Evolutionary conservation across 805 yeast genomes (phyloP).

Genomic region (Candida chilensis): DNA sequence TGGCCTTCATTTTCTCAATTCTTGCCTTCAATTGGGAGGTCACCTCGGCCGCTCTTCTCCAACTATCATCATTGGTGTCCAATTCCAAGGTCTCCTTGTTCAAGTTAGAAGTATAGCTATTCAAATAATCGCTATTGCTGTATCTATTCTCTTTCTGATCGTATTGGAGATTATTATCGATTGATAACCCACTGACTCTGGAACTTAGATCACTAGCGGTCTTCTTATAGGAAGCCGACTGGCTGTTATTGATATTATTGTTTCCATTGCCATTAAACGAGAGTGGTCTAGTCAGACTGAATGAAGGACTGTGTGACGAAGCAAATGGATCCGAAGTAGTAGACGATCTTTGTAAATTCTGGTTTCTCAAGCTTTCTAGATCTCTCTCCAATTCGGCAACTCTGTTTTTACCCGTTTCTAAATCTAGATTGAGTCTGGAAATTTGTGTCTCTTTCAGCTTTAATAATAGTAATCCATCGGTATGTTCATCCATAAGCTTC

Average conservation of each 20-base stretch:
- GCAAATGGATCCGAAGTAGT: too few relatives aligned
- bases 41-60: conserved; percentile 88
- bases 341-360: too few relatives aligned
- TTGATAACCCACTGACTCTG: conserved; percentile 20
- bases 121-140: conserved; percentile 7
- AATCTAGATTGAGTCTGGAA: conserved; percentile 48
- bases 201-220: conserved; percentile 7
- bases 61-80: conserved; percentile 53
- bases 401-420: conserved; percentile 46
- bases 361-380: conserved; percentile 21
- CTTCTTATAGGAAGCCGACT: too few relatives aligned
- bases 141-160: conserved; percentile 12
- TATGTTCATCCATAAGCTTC: conserved; percentile 37
- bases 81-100: conserved; percentile 15
- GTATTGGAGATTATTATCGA: conserved; percentile 10
- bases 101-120: conserved; percentile 6
- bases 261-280: conserved; percentile 3
- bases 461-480: conserved; percentile 37
- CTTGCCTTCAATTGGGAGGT: conserved; percentile 80
- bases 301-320: too few relatives aligned
- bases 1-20: conserved; percentile 82
- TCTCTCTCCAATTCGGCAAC: conserved; percentile 46
- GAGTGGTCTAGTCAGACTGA: too few relatives aligned
- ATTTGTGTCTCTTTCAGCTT: conserved; percentile 69
- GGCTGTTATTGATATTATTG: conserved; percentile 10